Evolutionary conservation across 805 yeast genomes (phyloP).

Genomic region (Candida namnaoensis): DNA sequence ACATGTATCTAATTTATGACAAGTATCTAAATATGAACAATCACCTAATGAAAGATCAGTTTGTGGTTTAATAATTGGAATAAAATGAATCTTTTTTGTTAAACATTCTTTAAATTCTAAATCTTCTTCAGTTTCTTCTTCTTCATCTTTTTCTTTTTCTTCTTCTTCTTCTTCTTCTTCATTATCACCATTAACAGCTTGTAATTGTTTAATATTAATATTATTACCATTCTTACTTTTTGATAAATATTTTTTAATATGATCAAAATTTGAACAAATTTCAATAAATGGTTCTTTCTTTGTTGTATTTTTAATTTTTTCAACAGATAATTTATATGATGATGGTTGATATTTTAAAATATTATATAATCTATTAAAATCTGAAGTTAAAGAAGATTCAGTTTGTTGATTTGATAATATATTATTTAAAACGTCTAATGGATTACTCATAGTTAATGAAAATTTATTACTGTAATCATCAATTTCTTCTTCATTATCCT

Average conservation of each 20-base stretch:
- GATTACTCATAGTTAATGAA: slow-evolving; percentile 5
- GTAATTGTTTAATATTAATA: too few species aligned
- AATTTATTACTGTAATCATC: not conserved
- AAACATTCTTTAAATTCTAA: slow-evolving; percentile 19
- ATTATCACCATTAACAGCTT: too few species aligned
- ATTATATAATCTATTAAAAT: not conserved
- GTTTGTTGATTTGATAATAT: not conserved
- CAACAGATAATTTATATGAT: slow-evolving; percentile 27
- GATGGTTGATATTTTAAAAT: slow-evolving; percentile 28
- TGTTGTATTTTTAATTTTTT: slow-evolving; percentile 30
- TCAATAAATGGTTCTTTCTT: slow-evolving; percentile 34
- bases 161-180: too few species aligned
- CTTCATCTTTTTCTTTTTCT: too few species aligned
- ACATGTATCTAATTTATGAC: slow-evolving; percentile 78
- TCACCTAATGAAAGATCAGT: slow-evolving; percentile 77
- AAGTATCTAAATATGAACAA: slow-evolving; percentile 89
- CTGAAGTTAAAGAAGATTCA: not conserved
- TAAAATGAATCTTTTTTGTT: slow-evolving; percentile 36
- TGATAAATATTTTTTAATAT: slow-evolving; percentile 8
- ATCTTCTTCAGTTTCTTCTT: too few species aligned
- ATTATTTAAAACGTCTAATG: not conserved
- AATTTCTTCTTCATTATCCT: not conserved
- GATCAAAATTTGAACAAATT: slow-evolving; percentile 35
- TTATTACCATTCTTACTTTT: slow-evolving; percentile 10
- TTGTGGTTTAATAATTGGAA: slow-evolving; percentile 45